phyloP scores from a whole-genome alignment of 371 early-diverging fungal species.

The Syncephalastrum racemosum region DNA sequence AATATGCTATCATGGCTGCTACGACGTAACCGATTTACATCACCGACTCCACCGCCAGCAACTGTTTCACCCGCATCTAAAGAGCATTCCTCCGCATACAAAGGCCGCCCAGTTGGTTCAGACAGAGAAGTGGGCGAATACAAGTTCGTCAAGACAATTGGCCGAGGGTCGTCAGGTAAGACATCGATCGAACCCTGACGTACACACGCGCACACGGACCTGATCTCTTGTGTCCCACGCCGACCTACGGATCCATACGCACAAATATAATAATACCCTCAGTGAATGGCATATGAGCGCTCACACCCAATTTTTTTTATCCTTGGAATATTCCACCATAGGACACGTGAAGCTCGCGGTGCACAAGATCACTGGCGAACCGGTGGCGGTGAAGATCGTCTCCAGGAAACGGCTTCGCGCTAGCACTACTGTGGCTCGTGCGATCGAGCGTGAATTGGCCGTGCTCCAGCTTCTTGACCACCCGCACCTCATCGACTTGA shows the following conservation, averaged over 20 bases:
- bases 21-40: neutral
- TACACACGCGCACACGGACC: neutral
- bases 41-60: neutral
- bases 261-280: no score
- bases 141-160: conserved; percentile 30
- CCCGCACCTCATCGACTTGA: conserved; percentile 61
- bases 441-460: conserved; percentile 70
- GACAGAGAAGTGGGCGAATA: conserved; percentile 32
- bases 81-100: no score
- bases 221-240: neutral
- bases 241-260: no score
- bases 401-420: conserved; percentile 29
- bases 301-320: neutral
- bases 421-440: conserved; percentile 48
- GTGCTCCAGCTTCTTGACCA: conserved; percentile 68
- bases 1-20: neutral
- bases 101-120: neutral
- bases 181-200: neutral
- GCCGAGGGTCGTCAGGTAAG: conserved; percentile 44
- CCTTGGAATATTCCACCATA: conserved; percentile 6
- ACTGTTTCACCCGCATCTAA: neutral
- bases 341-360: conserved; percentile 42
- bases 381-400: conserved; percentile 46
- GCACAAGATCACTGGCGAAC: conserved; percentile 32
- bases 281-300: no score